Evolutionary conservation across 2,329 filamentous ascomycete species (phyloP).

Genomic region (Ascochyta rabiei): DNA sequence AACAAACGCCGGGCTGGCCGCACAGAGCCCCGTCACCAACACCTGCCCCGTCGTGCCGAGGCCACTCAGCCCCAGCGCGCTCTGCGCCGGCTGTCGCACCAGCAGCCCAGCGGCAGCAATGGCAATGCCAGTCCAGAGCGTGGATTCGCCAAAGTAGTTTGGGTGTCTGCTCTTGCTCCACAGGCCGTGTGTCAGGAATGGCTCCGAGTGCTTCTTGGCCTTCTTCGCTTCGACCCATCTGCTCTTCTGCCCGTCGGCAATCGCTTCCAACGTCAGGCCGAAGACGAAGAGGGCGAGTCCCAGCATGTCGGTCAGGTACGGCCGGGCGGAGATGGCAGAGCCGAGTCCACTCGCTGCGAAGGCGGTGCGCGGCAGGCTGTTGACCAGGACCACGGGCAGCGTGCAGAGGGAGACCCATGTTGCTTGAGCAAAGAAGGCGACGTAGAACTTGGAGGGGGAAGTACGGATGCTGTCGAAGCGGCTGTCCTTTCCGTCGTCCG

Average conservation of each 20-base stretch:
- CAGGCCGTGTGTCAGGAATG: conserved; percentile 68
- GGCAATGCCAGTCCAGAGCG: conserved; percentile 72
- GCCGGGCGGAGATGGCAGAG: conserved; percentile 46
- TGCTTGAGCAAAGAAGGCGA: conserved; percentile 66
- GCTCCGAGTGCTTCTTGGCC: conserved; percentile 69
- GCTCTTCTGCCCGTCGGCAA: conserved; percentile 69
- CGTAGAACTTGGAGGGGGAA: conserved; percentile 60
- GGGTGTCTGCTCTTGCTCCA: conserved; percentile 68
- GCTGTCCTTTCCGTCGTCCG: conserved; percentile 63
- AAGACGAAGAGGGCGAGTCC: conserved; percentile 64
- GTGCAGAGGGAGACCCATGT: conserved; percentile 72
- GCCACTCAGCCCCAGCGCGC: conserved; percentile 61
- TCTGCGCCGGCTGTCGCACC: conserved; percentile 59
- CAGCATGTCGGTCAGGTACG: conserved; percentile 59
- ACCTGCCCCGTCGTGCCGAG: conserved; percentile 49
- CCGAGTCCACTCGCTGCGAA: conserved; percentile 55
- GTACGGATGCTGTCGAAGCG: conserved; percentile 62
- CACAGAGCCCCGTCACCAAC: conserved; percentile 58
- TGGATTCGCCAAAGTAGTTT: conserved; percentile 75
- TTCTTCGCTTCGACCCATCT: conserved; percentile 66
- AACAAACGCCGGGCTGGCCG: conserved; percentile 68
- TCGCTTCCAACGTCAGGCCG: conserved; percentile 66
- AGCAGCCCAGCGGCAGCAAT: conserved; percentile 64
- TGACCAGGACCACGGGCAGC: conserved; percentile 68
- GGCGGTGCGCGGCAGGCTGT: conserved; percentile 62